Base-by-base conservation (phyloP, 169 alveolate species). In the Besnoitia besnoiti region DNA sequence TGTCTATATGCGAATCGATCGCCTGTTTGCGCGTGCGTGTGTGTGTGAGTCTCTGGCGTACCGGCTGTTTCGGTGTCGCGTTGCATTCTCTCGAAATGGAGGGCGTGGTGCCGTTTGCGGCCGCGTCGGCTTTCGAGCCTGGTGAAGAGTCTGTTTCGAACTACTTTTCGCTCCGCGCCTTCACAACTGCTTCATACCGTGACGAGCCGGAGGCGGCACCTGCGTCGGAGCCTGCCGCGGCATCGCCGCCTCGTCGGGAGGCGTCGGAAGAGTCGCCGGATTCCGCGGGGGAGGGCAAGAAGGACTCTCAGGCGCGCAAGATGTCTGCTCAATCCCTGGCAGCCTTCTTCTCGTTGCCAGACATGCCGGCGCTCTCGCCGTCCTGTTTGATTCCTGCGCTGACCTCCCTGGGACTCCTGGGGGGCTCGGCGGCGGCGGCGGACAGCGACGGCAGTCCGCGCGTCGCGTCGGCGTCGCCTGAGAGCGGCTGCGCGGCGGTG, bases 111-210 rank as follows among this genome's bases (percentile, higher is more conserved):
- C n/a, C n/a, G n/a, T n/a, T n/a, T 16, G 8, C 82, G 8, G 46
- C 82, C 2, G 82, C 82, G 44, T 73, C 82, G 82, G 82, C 46
- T 3, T 73, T 73, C 30, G 82, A 73, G 44, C 82, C 82, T 1
- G 82, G 82, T 30, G 82, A 73, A n/a, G 82, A 73, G n/a, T 42
- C 82, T n/a, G 39, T 73, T 8, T 19, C 40, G 82, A 73, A n/a
- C n/a, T 73, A 27, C 24, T 73, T 73, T n/a, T 73, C 82, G 27
- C 24, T 7, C 46, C 0, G 8, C 19, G 82, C 82, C 2, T 73
- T 73, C 46, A 16, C 82, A 2, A 73, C 82, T 30, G 44, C n/a
- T 8, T 30, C 82, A 16, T 73, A 73, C 46, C 40, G 82, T 1
- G 82, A 73, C 47, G 21, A 1, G 10, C 44, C 82, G 2, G 82